These are phyloP conservation scores for Sporothrix pseudoabietina DNA, from an alignment of 2,329 filamentous ascomycete species.

Conservation along the genomic window DNA sequence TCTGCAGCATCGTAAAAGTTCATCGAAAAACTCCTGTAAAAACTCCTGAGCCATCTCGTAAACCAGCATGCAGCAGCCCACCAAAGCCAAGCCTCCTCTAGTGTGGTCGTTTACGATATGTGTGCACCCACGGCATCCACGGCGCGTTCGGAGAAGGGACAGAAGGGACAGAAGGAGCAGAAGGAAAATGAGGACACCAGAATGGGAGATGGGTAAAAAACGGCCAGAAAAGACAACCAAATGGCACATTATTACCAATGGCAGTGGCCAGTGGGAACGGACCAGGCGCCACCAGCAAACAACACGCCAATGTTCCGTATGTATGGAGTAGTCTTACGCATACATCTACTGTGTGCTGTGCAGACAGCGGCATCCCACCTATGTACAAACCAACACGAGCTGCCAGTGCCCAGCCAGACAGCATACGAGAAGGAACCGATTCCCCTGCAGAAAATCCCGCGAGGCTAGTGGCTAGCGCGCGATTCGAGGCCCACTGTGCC, in stretches of 20 bases:
- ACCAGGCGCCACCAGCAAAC: not conserved
- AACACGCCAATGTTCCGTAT: too few species aligned
- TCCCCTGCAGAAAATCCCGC: slow-evolving; percentile 22
- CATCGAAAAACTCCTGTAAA: too few species aligned
- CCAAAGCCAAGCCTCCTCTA: not conserved
- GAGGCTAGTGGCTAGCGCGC: slow-evolving; percentile 16
- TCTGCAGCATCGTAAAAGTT: not conserved
- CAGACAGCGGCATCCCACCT: too few species aligned
- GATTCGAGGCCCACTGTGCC: slow-evolving; percentile 24
- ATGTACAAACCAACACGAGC: slow-evolving; percentile 1
- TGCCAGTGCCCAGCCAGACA: not conserved
- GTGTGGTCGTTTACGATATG: not conserved
- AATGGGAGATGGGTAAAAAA: not conserved
- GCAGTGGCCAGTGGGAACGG: slow-evolving; percentile 12
- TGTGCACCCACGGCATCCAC: not conserved
- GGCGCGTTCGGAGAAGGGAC: not conserved
- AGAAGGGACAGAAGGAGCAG: too few species aligned
- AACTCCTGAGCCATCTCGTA: not conserved
- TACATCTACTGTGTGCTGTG: too few species aligned
- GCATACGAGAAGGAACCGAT: slow-evolving; percentile 1
- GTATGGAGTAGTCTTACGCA: too few species aligned
- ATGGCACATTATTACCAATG: not conserved
- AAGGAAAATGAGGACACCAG: not conserved
- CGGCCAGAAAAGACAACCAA: not conserved
- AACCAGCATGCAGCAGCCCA: not conserved